Evolutionary conservation across 495 filamentous ascomycete genomes (phyloP).

Genomic region (Hyaloscypha hepaticicola): DNA sequence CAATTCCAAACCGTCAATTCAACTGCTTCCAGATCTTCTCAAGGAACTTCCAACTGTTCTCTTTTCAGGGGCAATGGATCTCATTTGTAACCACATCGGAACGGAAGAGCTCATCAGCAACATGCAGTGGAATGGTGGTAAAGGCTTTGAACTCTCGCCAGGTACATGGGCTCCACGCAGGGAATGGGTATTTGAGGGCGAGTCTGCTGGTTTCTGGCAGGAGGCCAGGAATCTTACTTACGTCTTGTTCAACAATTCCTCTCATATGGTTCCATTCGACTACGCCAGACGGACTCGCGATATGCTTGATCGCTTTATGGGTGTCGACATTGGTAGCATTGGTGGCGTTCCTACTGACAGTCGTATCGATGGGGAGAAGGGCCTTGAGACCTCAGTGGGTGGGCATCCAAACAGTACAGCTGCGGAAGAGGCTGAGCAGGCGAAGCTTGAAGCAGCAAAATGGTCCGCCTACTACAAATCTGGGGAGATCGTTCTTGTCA

Average conservation of each 20-base stretch:
- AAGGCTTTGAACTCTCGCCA: constrained; percentile 84
- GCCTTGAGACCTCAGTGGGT: constrained; percentile 80
- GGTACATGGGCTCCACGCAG: constrained; percentile 89
- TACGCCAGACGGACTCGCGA: constrained; percentile 82
- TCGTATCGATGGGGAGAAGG: constrained; percentile 87
- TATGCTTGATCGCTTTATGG: constrained; percentile 97
- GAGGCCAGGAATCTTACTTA: constrained; percentile 94
- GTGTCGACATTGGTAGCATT: constrained; percentile 88
- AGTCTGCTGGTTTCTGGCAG: constrained; percentile 90
- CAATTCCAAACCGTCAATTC: constrained; percentile 69
- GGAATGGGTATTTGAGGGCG: constrained; percentile 92
- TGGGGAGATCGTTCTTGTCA: constrained; percentile 82
- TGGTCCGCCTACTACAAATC: constrained; percentile 92
- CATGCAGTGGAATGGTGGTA: constrained; percentile 87
- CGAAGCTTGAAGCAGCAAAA: constrained; percentile 77
- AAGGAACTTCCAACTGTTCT: constrained; percentile 74
- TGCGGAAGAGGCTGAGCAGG: constrained; percentile 68
- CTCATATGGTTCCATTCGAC: constrained; percentile 98
- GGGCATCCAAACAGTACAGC: constrained; percentile 79
- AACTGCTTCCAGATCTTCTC: constrained; percentile 74
- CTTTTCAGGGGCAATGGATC: constrained; percentile 90
- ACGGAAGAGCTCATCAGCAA: constrained; percentile 89
- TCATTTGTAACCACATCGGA: constrained; percentile 96
- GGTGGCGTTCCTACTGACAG: constrained; percentile 83
- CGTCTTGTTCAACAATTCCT: constrained; percentile 90